Base-by-base conservation (phyloP, 257 asterid species). In the Solanum rostratum region DNA sequence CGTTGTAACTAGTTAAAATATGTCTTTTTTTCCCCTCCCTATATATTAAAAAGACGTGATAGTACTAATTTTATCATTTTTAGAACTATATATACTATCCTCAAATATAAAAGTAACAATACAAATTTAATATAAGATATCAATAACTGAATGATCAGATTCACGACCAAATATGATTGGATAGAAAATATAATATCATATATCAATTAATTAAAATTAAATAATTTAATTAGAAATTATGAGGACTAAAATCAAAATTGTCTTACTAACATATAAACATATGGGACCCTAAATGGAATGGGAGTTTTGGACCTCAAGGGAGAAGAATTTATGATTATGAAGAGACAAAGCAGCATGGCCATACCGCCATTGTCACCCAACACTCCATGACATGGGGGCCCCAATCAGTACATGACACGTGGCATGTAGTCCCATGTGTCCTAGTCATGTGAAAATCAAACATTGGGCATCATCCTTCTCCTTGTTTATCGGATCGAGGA, bases 261-360 rank as follows among this genome's bases (percentile, higher is more conserved):
- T 39, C 30, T 3, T 30, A 30, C 45, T 41, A 62, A 39, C 78
- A 82, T 57, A 76, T 50, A 76, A 49, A 76, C 82, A 76, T 78
- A 60, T 62, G 84, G 84, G 84, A 39, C 84, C 84, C 19, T 8
- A 59, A 43, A 4, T 43, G 71, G 84, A 16, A 45, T 62, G 84
- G 78, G 73, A 49, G 22, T 62, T 60, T 45, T 76, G 78, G 84
- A 55, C 62, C 78, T 65, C 50, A 66, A 81, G 15, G 60, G 19
- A 81, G 84, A 81, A 70, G 57, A 82, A 49, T 24, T 59, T 27
- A 65, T 62, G 57, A 59, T 57, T 62, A 12, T 82, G 76, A 73
- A 83, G 87, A 88, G 94, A 92, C 96, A 91, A 39, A 74, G 81
- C 46, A 85, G 85, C 90, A 89, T 92, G 93, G 89, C 88, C 86